phyloP scores from a whole-genome alignment of 345 rosid genomes.

The Pugionium dolabratum region DNA sequence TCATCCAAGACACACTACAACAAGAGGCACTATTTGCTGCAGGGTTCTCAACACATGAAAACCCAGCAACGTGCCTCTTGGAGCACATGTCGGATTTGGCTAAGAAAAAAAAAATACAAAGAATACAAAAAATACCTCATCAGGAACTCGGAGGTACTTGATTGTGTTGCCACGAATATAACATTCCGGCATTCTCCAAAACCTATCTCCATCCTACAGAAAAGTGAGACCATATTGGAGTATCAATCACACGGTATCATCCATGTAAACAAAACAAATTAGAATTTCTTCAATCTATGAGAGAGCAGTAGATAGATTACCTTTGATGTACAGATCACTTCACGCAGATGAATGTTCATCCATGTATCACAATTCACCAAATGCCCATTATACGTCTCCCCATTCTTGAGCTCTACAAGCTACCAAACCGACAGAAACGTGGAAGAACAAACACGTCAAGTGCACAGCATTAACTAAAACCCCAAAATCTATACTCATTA shows the following conservation, averaged over 20 bases:
- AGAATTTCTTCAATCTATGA: not conserved
- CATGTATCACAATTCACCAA: constrained; percentile 94
- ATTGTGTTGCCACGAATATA: constrained; percentile 98
- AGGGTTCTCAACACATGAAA: not conserved
- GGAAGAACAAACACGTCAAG: not conserved
- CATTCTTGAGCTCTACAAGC: constrained; percentile 96
- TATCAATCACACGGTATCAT: not conserved
- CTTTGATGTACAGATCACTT: constrained; percentile 98
- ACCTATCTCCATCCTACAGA: constrained; percentile 92
- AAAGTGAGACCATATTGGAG: not conserved
- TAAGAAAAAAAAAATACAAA: constrained; percentile 14
- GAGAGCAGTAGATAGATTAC: constrained; percentile 37
- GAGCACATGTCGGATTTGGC: constrained; percentile 46
- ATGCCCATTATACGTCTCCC: constrained; percentile 98
- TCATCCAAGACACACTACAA: constrained; percentile 40
- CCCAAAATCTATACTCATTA: not conserved
- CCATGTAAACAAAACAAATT: not conserved
- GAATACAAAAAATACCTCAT: constrained; percentile 60
- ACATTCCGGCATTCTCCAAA: constrained; percentile 99
- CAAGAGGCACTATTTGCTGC: constrained; percentile 24
- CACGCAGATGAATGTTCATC: constrained; percentile 99
- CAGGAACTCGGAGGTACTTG: constrained; percentile 98
- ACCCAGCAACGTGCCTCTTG: constrained; percentile 22
- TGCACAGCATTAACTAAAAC: no score
- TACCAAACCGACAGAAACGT: constrained; percentile 32